phyloP scores from a whole-genome alignment of 768 basidiomycete species.

The Xerocomus spinulosus region DNA sequence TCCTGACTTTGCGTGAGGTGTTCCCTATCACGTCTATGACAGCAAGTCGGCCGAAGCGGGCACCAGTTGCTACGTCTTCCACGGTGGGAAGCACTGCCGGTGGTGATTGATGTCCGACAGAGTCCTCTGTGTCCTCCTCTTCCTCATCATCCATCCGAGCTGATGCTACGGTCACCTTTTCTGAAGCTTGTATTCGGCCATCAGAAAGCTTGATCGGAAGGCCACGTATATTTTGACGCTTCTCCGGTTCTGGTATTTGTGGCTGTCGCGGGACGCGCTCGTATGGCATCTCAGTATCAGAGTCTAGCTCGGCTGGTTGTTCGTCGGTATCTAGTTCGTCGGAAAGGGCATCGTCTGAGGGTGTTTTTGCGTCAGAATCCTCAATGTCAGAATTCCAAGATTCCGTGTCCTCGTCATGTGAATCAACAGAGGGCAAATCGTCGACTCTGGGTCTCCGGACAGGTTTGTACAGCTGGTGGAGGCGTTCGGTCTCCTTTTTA shows the following conservation, averaged over 20 bases:
- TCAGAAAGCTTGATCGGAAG: slow-evolving; percentile 85
- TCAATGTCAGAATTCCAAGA: slow-evolving; percentile 45
- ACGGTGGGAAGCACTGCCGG: slow-evolving; percentile 30
- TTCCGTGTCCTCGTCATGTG: slow-evolving; percentile 57
- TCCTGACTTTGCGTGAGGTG: slow-evolving; percentile 57
- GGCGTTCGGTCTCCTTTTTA: slow-evolving; percentile 72
- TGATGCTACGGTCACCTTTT: slow-evolving; percentile 26
- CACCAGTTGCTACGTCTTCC: slow-evolving; percentile 78
- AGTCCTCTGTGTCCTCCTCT: slow-evolving; percentile 35
- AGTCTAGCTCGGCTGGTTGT: slow-evolving; percentile 24
- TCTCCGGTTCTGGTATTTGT: slow-evolving; percentile 41
- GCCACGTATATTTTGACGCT: slow-evolving; percentile 50
- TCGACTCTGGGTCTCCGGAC: slow-evolving; percentile 42
- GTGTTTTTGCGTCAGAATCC: slow-evolving; percentile 26
- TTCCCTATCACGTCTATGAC: slow-evolving; percentile 67
- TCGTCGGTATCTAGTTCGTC: slow-evolving; percentile 12
- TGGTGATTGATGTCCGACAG: slow-evolving; percentile 29
- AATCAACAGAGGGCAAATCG: slow-evolving; percentile 66
- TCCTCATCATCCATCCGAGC: slow-evolving; percentile 24
- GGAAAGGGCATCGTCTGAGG: slow-evolving; percentile 8
- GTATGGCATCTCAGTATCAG: slow-evolving; percentile 73
- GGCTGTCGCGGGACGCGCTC: slow-evolving; percentile 58
- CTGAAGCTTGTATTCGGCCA: slow-evolving; percentile 67
- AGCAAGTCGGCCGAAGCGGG: slow-evolving; percentile 82
- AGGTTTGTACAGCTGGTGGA: slow-evolving; percentile 65